These are phyloP conservation scores for Hirsutella minnesotensis DNA, from an alignment of 2,329 filamentous ascomycete genomes.

Conservation along the genomic window DNA sequence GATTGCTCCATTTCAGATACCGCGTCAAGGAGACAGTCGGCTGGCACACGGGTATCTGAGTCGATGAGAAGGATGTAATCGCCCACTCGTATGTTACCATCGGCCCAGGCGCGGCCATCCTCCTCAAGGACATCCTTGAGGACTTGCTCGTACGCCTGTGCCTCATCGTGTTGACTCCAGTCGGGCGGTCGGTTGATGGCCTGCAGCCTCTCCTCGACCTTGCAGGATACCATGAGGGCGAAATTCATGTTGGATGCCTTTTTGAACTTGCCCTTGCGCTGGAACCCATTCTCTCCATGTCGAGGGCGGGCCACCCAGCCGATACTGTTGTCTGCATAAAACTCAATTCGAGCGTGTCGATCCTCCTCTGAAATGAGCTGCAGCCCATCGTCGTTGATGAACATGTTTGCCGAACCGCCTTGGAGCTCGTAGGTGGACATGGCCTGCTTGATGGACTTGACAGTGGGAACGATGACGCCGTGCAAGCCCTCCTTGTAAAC, in stretches of 20 bases:
- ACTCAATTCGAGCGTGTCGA: conserved; percentile 50
- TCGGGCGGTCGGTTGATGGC: conserved; percentile 41
- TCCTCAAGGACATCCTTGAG: conserved; percentile 56
- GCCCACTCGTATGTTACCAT: conserved; percentile 75
- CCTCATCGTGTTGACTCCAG: conserved; percentile 61
- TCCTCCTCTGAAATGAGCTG: conserved; percentile 55
- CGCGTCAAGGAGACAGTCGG: conserved; percentile 66
- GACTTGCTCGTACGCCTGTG: conserved; percentile 50
- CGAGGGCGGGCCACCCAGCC: conserved; percentile 57
- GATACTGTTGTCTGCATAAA: conserved; percentile 57
- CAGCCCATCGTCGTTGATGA: conserved; percentile 65
- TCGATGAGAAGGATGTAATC: conserved; percentile 70
- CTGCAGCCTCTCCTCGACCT: conserved; percentile 57
- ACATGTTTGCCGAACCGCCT: conserved; percentile 67
- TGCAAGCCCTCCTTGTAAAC: conserved; percentile 77
- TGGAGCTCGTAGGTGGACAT: conserved; percentile 69
- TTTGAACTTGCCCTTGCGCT: conserved; percentile 54
- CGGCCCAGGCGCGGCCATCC: conserved; percentile 63
- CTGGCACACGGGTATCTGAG: conserved; percentile 67
- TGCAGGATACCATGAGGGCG: conserved; percentile 54
- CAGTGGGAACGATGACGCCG: conserved; percentile 64
- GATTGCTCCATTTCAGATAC: conserved; percentile 75
- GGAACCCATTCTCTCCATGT: conserved; percentile 51
- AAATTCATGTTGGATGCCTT: conserved; percentile 68
- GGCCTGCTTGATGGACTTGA: conserved; percentile 66